Evolutionary conservation across 495 filamentous ascomycete genomes (phyloP).

Genomic region (Lepidopterella palustris): DNA sequence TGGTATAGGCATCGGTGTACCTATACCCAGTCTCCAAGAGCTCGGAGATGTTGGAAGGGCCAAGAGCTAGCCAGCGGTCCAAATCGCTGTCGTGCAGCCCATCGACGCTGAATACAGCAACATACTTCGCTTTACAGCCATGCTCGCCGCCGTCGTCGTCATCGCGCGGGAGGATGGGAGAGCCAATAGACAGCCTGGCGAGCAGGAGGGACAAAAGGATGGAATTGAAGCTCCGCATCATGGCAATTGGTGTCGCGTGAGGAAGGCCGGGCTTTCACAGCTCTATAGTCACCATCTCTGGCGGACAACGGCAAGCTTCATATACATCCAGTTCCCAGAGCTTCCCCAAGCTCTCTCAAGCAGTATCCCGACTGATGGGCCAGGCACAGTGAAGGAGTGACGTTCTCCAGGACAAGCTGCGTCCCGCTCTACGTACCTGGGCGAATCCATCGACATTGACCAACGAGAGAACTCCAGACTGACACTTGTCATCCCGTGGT

Average conservation of each 20-base stretch:
- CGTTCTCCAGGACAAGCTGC: not conserved
- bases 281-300: not conserved
- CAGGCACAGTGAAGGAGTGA: not conserved
- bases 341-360: not conserved
- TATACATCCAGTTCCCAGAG: not conserved
- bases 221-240: not conserved
- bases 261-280: not conserved
- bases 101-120: constrained; percentile 26
- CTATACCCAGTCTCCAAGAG: constrained; percentile 31
- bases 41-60: constrained; percentile 31
- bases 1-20: constrained; percentile 32
- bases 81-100: constrained; percentile 24
- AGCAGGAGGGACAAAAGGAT: not conserved
- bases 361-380: not conserved
- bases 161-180: not conserved
- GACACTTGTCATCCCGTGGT: not conserved
- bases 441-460: not conserved
- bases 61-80: constrained; percentile 28
- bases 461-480: not conserved
- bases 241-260: not conserved
- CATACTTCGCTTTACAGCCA: constrained; percentile 21
- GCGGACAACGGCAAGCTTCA: not conserved
- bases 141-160: not conserved
- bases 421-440: not conserved
- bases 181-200: not conserved